Base-by-base conservation (phyloP, 1,139 yeast genomes). In the Debaryomyces robertsiae region DNA sequence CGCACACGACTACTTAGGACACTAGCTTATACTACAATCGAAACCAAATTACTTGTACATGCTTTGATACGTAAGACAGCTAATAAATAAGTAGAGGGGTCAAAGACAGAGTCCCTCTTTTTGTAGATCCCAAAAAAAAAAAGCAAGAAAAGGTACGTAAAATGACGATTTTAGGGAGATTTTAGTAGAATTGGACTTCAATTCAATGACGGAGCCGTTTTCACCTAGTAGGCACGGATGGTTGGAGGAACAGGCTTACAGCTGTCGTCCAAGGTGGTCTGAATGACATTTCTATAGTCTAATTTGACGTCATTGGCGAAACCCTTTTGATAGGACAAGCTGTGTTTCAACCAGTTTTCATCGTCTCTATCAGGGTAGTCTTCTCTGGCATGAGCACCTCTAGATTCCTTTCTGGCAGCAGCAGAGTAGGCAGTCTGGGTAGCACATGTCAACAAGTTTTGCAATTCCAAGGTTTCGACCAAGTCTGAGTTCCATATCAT, bases 381-480 rank as follows among this genome's bases (percentile, higher is more conserved):
- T 69, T 93, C 98, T 77, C 98, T 86, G 49, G 98, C 97, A 63
- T 93, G 98, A 41, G 98, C 98, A 75, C 98, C 98, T 78, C 98
- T 89, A 38, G 97, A 90, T 76, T 93, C 98, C 61, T 76, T 84
- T 79, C 98, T 88, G 45, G 90, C 95, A 47, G 93, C 91, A 40
- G 98, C 98, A 47, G 96, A 82, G 52, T 73, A 74, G 33, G 98
- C 98, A 41, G 97, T 91, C 76, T 93, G 98, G 54, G 86, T 83
- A 48, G 98, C 98, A 77, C 97, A 90, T 42, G 98, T 91, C 63
- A 93, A 77, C 77, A 93, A 79, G 83, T 93, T 93, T 71, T 91
- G 97, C 66, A 93, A 79, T 73, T 93, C 98, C 58, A 93, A 78
- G 42, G 98, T 88, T 76, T 93, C 98, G 44, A 91, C 95, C 63